Evolutionary conservation across 192 early-diverging fungal genomes (phyloP).

Genomic region (Glomus cerebriforme): DNA sequence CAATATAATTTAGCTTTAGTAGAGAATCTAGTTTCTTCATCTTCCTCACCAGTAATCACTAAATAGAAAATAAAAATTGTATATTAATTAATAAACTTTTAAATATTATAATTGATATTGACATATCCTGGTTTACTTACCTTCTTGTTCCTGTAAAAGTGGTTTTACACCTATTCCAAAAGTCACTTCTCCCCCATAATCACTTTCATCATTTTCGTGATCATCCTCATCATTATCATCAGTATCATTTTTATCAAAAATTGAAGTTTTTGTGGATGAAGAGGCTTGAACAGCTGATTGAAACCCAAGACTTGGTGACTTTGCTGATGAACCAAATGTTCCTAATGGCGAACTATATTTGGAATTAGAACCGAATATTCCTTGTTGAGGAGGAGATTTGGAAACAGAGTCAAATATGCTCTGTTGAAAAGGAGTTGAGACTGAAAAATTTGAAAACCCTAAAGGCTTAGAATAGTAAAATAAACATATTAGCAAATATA

Average conservation of each 20-base stretch:
- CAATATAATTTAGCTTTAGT: conserved; percentile 44
- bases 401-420: not conserved
- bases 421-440: not conserved
- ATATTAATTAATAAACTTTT: too few relatives aligned
- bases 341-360: not conserved
- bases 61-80: not conserved
- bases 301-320: not conserved
- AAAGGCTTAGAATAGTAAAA: not conserved
- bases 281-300: not conserved
- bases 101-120: too few relatives aligned
- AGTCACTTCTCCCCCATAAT: not conserved
- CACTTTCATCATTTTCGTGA: not conserved
- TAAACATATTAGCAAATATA: not conserved
- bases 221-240: not conserved
- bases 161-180: not conserved
- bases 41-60: conserved; percentile 48
- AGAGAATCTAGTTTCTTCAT: conserved; percentile 40
- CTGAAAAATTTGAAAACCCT: not conserved
- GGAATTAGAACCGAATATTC: conserved; percentile 6
- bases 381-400: not conserved
- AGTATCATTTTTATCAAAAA: not conserved
- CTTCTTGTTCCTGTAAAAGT: conserved; percentile 20
- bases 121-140: too few relatives aligned
- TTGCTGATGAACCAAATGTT: not conserved
- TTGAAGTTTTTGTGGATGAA: not conserved